Base-by-base conservation (phyloP, 495 filamentous ascomycete genomes). In the Penicillium ochrochloron region DNA sequence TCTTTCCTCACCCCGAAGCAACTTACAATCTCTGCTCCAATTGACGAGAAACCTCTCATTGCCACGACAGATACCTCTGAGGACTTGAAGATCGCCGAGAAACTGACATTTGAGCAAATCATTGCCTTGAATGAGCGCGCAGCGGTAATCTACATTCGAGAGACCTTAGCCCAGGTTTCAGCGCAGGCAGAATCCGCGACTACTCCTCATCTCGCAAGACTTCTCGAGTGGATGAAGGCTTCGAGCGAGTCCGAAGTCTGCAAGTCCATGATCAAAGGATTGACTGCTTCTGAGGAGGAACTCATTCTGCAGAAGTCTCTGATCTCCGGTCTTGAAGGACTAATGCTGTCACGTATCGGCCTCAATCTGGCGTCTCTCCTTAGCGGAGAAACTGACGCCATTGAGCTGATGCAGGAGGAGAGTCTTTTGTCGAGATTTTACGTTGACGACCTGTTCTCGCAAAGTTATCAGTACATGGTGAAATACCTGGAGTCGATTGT, bases 51-150 rank as follows among this genome's bases (percentile, higher is more conserved):
- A n/a, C 6, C 6, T 11, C n/a, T 44, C 6, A 44, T 8, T 23
- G 23, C 10, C 44, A n/a, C n/a, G 9, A 44, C 42, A 44, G 9
- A 11, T 29, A 12, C 23, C 27, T 33, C 51, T 0, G 51, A 31
- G 15, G 27, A 54, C n/a, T 5, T 31, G 3, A 17, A 33, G 8
- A 34, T 54, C 4, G n/a, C 51, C 29, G 51, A 34, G 12, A 54
- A 54, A 25, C n/a, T 54, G 14, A 54, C 51, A 0, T 54, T 54
- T 4, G 51, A 54, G 51, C 51, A 54, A 54, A 54, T 54, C 15
- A 21, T 54, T 34, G 51, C 51, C n/a, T 34, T 54, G 51, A 54
- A 54, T n/a, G 51, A 54, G 29, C 29, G 51, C n/a, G 51, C 51
- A 10, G 51, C 51, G n/a, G 51, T 25, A 21, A 29, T 54, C 11